phyloP scores from a whole-genome alignment of 768 basidiomycete genomes.

The Trametes cubensis region DNA sequence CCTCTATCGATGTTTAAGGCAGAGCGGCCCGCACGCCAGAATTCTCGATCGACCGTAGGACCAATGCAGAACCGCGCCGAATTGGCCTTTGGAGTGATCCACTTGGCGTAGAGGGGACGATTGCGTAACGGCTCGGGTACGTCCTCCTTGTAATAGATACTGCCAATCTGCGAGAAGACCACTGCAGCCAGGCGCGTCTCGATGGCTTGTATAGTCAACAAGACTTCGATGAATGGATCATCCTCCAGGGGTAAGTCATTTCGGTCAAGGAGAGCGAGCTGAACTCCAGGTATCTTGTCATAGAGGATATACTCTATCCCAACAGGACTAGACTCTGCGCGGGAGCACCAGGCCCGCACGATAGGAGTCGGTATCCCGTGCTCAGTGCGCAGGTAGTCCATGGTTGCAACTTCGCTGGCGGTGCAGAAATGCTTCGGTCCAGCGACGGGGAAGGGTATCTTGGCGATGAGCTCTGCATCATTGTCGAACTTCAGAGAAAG shows the following conservation, averaged over 20 bases:
- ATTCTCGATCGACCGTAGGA: conserved; percentile 22
- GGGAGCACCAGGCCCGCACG: conserved; percentile 42
- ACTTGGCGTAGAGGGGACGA: conserved; percentile 17
- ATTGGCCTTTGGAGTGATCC: not conserved
- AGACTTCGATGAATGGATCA: conserved; percentile 1
- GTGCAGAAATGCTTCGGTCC: conserved; percentile 42
- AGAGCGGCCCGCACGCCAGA: conserved; percentile 21
- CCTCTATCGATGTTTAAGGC: conserved; percentile 19
- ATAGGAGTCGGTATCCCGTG: conserved; percentile 45
- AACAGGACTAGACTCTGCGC: conserved; percentile 42
- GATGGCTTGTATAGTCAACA: not conserved
- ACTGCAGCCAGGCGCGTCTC: not conserved
- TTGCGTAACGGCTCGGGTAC: conserved; percentile 15
- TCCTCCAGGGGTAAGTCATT: conserved; percentile 1
- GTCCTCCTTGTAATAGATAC: conserved; percentile 28
- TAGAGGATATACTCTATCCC: conserved; percentile 50
- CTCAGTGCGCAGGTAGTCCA: conserved; percentile 42
- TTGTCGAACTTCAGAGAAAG: conserved; percentile 44
- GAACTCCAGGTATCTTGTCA: conserved; percentile 37
- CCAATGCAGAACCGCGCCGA: conserved; percentile 23
- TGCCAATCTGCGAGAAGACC: conserved; percentile 25
- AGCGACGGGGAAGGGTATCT: conserved; percentile 45
- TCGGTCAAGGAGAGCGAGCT: conserved; percentile 12
- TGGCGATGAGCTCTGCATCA: conserved; percentile 43
- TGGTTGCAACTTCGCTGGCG: conserved; percentile 52